phyloP scores from a whole-genome alignment of 345 rosid species.

The Heritiera littoralis region DNA sequence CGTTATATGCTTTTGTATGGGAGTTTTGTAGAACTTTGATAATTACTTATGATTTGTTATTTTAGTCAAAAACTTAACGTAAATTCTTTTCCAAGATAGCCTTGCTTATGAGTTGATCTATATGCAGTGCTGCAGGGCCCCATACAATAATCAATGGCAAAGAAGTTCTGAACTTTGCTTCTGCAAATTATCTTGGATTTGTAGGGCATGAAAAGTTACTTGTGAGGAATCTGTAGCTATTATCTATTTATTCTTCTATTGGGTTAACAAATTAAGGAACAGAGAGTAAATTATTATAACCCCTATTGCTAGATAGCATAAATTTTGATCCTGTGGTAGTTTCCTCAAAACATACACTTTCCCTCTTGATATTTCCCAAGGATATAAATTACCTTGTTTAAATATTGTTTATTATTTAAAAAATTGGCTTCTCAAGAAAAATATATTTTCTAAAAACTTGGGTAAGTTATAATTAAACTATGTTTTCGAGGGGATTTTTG shows the following conservation, averaged over 20 bases:
- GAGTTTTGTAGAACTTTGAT: background rate
- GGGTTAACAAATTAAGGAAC: background rate
- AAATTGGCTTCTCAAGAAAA: background rate
- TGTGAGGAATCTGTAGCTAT: slow-evolving; percentile 44
- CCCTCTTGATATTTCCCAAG: slow-evolving; percentile 7
- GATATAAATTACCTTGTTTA: background rate
- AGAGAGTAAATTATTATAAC: background rate
- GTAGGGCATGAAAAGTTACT: slow-evolving; percentile 80
- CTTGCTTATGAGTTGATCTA: slow-evolving; percentile 26
- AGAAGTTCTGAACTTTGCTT: slow-evolving; percentile 91
- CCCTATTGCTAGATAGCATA: background rate
- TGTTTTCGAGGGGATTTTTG: background rate
- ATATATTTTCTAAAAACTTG: background rate
- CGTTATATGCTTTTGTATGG: background rate
- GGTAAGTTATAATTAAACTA: background rate
- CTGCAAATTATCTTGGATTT: slow-evolving; percentile 96
- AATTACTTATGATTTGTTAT: background rate
- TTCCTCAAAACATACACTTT: background rate
- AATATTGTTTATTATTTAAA: background rate
- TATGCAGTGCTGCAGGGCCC: slow-evolving; percentile 87
- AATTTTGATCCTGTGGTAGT: background rate
- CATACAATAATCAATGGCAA: slow-evolving; percentile 77
- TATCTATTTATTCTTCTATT: slow-evolving; percentile 10
- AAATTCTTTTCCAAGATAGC: background rate
- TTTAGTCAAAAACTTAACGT: background rate